Base-by-base conservation (phyloP, 192 early-diverging fungal species). In the Entophlyctis helioformis region DNA sequence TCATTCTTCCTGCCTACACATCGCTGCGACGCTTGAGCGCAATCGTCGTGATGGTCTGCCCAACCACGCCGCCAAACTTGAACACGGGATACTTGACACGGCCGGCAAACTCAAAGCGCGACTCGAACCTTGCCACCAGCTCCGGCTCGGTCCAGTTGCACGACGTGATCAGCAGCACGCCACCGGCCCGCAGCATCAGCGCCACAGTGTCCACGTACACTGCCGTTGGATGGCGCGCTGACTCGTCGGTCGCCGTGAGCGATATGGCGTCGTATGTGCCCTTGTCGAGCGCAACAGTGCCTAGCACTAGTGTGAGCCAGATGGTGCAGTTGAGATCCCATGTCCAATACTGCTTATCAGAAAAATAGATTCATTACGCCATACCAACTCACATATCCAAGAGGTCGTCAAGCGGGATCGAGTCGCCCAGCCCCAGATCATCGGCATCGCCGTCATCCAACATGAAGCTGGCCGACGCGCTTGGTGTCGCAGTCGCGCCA, bases 91-190 rank as follows among this genome's bases (percentile, higher is more conserved):
- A 85, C 59, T 83, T 80, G 46, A 91, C 67, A 43, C 81, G 69
- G 9, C 72, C 81, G 26, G 72, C 55, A 36, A 80, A 81, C 31
- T 66, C 67, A 38, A 95, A 82, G 10, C 80, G 53, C 24, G 59
- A 57, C 38, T 71, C 53, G 28, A 86, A 81, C 11, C 69, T 56
- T 22, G 64, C 61, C 2, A 82, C 61, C 53, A 96, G 64, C 62
- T 96, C 92, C 10, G 84, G 72, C 41, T 85, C 81, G 2, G 89
- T 91, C 86, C 86, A 96, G 37, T 96, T 96, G 57, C 92, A 96
- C 40, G 81, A 84, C 1, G 92, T 96, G 42, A 96, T 89, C 42
- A 96, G 53, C 10, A 96, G 71, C 21, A 80, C 61, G 1, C 80
- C 81, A 37, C 71, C 63, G n/a, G 74, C 66, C 10, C 59, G 64